phyloP scores from a whole-genome alignment of 108 stramenopile genomes.

The Pseudonitzschia delicatissima region DNA sequence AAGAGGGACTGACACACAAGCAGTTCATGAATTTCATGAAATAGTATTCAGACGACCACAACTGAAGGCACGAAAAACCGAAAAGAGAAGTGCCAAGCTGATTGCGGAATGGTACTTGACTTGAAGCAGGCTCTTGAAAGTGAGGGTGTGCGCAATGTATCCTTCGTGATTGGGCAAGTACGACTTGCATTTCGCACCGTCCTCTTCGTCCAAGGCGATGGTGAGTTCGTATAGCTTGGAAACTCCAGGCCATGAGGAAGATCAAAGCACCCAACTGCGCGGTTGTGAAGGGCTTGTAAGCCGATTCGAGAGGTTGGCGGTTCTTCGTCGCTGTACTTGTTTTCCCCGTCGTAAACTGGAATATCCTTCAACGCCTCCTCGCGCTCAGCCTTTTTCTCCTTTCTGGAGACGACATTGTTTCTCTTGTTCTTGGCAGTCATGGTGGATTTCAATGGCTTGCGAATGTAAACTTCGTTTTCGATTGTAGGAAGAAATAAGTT shows the following conservation, averaged over 20 bases:
- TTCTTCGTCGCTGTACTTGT: conserved; percentile 8
- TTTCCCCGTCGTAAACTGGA: conserved; percentile 7
- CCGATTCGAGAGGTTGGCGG: conserved; percentile 1
- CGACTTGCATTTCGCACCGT: conserved; percentile 9
- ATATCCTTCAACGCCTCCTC: conserved; percentile 6
- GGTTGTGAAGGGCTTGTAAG: conserved; percentile 14
- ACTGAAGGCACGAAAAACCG: not conserved
- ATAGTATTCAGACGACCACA: conserved; percentile 18
- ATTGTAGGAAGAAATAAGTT: too few relatives aligned
- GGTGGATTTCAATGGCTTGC: too few relatives aligned
- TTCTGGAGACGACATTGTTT: conserved; percentile 5
- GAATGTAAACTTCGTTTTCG: too few relatives aligned
- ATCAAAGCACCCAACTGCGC: conserved; percentile 20
- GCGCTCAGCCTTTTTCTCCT: not conserved
- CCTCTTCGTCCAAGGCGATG: conserved; percentile 9
- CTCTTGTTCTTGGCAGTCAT: conserved; percentile 31
- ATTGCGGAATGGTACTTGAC: conserved; percentile 27
- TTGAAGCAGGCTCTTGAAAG: conserved; percentile 15
- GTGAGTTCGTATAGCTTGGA: conserved; percentile 24
- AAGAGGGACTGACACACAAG: conserved; percentile 16
- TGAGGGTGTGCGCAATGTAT: conserved; percentile 11
- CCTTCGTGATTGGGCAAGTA: conserved; percentile 15
- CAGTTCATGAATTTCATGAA: conserved; percentile 26
- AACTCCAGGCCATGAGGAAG: conserved; percentile 8
- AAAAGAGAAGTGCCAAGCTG: not conserved